Evolutionary conservation across 768 basidiomycete species (phyloP).

Genomic region (Leccinum obscurum): DNA sequence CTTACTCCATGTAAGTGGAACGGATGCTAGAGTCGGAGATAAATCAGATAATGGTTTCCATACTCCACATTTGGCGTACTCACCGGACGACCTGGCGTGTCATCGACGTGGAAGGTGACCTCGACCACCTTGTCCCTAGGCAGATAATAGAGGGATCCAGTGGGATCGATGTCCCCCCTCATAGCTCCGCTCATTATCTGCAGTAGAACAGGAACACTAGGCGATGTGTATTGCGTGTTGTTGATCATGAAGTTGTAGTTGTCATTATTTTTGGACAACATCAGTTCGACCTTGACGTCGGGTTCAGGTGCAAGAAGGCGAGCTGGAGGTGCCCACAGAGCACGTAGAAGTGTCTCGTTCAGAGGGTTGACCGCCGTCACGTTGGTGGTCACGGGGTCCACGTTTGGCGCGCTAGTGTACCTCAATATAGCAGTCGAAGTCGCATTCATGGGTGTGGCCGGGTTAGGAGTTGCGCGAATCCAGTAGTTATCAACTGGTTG

Average conservation of each 20-base stretch:
- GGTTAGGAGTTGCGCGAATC: constrained; percentile 9
- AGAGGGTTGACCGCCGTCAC: constrained; percentile 6
- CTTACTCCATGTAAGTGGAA: constrained; percentile 26
- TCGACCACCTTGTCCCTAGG: constrained; percentile 19
- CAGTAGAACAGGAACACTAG: constrained; percentile 18
- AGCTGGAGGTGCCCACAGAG: constrained; percentile 13
- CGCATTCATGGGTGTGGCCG: not conserved
- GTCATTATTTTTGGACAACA: constrained; percentile 7
- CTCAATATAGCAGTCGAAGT: constrained; percentile 17
- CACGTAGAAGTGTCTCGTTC: constrained; percentile 19
- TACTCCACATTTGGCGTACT: constrained; percentile 7
- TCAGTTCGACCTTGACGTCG: constrained; percentile 22
- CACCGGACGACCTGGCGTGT: constrained; percentile 29
- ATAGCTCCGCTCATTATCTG: constrained; percentile 26
- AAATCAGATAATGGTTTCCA: not conserved
- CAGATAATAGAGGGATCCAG: constrained; percentile 14
- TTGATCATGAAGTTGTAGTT: constrained; percentile 18
- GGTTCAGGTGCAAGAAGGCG: constrained; percentile 16
- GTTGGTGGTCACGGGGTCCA: constrained; percentile 12
- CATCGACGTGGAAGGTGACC: constrained; percentile 13
- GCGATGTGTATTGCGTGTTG: constrained; percentile 12
- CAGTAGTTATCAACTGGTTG: constrained; percentile 44
- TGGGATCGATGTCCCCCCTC: constrained; percentile 4
- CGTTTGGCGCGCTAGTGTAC: constrained; percentile 16
- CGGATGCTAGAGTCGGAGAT: constrained; percentile 12